Evolutionary conservation across 1,284 basidiomycete species (phyloP).

Genomic region (Microbotryum lychnidis-dioicae): DNA sequence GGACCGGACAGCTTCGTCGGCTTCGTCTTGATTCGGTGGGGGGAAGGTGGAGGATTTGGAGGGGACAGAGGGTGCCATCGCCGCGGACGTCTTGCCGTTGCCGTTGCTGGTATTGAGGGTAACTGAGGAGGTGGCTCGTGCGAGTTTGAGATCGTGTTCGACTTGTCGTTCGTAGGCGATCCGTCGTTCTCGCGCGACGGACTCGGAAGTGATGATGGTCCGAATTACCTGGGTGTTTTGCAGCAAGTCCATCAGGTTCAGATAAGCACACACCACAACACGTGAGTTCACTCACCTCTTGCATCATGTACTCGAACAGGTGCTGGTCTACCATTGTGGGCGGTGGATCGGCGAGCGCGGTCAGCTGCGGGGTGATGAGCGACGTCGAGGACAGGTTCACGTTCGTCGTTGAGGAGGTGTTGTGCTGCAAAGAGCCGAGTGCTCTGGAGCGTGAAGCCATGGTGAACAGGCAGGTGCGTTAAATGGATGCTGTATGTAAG

Average conservation of each 20-base stretch:
- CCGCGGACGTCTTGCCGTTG: no score
- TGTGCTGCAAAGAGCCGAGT: background rate
- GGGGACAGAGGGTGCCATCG: no score
- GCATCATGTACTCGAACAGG: constrained; percentile 26
- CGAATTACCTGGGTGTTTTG: constrained; percentile 50
- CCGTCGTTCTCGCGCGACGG: constrained; percentile 36
- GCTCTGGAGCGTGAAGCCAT: background rate
- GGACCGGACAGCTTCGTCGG: constrained; percentile 19
- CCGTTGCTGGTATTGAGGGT: no score
- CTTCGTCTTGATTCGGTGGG: background rate
- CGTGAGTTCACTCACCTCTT: constrained; percentile 18
- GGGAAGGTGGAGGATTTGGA: no score
- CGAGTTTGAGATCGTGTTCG: constrained; percentile 14
- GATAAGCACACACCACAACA: no score
- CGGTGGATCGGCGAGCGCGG: constrained; percentile 21
- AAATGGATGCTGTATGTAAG: no score
- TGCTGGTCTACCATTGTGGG: constrained; percentile 21
- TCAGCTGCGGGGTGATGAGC: constrained; percentile 25
- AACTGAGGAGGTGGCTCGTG: no score
- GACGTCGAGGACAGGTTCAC: constrained; percentile 24
- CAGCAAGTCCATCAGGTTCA: background rate
- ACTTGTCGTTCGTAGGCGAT: constrained; percentile 12
- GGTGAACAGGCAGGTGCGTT: no score
- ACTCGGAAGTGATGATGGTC: constrained; percentile 40
- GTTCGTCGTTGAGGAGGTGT: background rate